Percentiles rank a stretch among this genome's conserved stretches.
These are phyloP conservation scores for Blakeslea trispora DNA, from an alignment of 371 early-diverging fungal species.

Conservation along the genomic window DNA sequence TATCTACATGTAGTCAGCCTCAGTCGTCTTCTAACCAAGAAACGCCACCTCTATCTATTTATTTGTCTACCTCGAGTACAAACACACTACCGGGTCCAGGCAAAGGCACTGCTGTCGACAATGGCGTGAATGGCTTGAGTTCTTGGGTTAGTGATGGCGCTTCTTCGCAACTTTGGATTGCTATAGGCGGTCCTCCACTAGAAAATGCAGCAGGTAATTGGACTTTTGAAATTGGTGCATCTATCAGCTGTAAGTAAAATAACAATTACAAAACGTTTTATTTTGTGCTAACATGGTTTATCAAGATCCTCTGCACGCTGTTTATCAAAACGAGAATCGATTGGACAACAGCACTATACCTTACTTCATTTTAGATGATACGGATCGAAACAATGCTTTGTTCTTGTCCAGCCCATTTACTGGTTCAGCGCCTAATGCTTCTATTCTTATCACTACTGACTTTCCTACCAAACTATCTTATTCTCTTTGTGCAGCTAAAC, in stretches of 20 bases:
- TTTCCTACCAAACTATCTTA: constrained; percentile 41
- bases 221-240: constrained; percentile 58
- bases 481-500: constrained; percentile 54
- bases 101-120: constrained; percentile 32
- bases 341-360: constrained; percentile 22
- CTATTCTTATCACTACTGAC: constrained; percentile 38
- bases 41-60: constrained; percentile 44
- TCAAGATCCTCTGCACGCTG: constrained; percentile 35
- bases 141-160: constrained; percentile 35
- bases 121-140: constrained; percentile 32
- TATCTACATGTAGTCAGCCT: constrained; percentile 42
- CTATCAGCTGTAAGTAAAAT: constrained; percentile 46
- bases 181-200: constrained; percentile 44
- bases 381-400: constrained; percentile 54
- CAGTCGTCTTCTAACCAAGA: constrained; percentile 31
- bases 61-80: constrained; percentile 40
- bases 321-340: constrained; percentile 16
- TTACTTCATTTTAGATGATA: constrained; percentile 55
- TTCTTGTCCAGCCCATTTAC: constrained; percentile 46
- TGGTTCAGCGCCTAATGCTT: constrained; percentile 37
- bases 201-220: constrained; percentile 50
- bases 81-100: constrained; percentile 53
- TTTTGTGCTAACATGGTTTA: neutral
- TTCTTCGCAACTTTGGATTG: constrained; percentile 38
- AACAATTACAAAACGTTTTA: no score